Evolutionary conservation across 78 protist species (phyloP), one percentile per base, ranked within the genome.

Genomic region (Dictyostelium brefeldianum): DNA sequence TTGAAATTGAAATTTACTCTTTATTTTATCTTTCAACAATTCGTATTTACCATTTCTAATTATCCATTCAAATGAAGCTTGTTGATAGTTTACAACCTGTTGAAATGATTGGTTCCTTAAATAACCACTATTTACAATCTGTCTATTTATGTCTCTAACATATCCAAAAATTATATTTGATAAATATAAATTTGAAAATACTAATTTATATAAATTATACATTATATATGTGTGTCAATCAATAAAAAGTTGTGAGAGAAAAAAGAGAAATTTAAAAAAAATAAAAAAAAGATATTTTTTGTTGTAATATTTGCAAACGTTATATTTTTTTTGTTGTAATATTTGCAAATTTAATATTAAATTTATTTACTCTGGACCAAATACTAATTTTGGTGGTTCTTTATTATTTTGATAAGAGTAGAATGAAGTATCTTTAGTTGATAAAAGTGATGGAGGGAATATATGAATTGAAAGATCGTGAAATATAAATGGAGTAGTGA

Each of bases 391-490:
- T 22, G 73, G 73, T 10, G 73, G 73, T 65, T 65, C 73, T 29
- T 27, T 27, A 65, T 65, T 65, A 29, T 65, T 65, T 65, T 22
- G 20, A 25, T 65, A 25, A 25, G 47, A 65, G 27, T 65, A 65
- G 27, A 65, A 65, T 65, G 73, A 65, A 65, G 4, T 6, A 12
- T 65, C 73, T 65, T 65, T 70, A 5, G 20, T 18, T 29, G 4
- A 9, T 31, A 41, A 18, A 17, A 70, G 48, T 8, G 57, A 48
- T 50, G 47, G 73, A 36, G 29, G 75, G 78, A 84, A 43, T 71
- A n/a, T 22, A n/a, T 84, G 91, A 20, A 84, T n/a, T 41, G 91
- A 75, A 20, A 57, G 81, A 9, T 84, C 65, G 15, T 84, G 91
- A 18, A 84, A 84, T 22, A 74, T 74, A 56, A 27, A 84, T 41